phyloP scores from a whole-genome alignment of 1,139 yeast genomes.

The Blastobotrys malaysiensis region DNA sequence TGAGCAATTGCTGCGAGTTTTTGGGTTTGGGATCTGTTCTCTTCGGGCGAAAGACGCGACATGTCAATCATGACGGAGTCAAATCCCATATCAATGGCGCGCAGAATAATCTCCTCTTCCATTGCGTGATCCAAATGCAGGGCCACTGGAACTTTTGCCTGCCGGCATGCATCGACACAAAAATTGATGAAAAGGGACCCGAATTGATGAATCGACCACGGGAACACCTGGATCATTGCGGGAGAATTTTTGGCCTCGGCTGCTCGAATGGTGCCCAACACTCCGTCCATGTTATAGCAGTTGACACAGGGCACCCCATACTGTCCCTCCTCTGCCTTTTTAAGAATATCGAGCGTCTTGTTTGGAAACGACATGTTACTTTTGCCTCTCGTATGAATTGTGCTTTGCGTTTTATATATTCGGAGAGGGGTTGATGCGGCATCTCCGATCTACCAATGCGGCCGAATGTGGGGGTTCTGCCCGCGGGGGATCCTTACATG shows the following conservation, averaged over 20 bases:
- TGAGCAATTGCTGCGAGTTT: constrained; percentile 23
- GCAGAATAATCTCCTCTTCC: constrained; percentile 21
- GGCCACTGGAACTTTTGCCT: constrained; percentile 26
- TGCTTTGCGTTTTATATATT: too few species aligned
- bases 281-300: constrained; percentile 26
- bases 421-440: not conserved
- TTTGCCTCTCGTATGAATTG: too few species aligned
- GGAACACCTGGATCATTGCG: constrained; percentile 29
- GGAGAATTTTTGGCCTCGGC: constrained; percentile 27
- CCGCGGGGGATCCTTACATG: not conserved
- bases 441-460: not conserved
- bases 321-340: constrained; percentile 5
- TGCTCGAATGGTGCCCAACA: constrained; percentile 25
- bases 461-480: not conserved
- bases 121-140: constrained; percentile 27
- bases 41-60: constrained; percentile 26
- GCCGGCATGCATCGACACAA: constrained; percentile 22
- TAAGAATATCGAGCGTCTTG: constrained; percentile 5
- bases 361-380: constrained; percentile 1
- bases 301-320: constrained; percentile 11
- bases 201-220: constrained; percentile 29
- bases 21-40: constrained; percentile 21
- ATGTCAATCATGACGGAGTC: constrained; percentile 31
- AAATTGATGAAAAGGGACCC: constrained; percentile 23
- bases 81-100: constrained; percentile 25